A percentile compares a stretch with the other conserved stretches of the same genome.
These are phyloP conservation scores for Cyberlindnera amylophila DNA, from an alignment of 805 yeast genomes.

Conservation along the genomic window DNA sequence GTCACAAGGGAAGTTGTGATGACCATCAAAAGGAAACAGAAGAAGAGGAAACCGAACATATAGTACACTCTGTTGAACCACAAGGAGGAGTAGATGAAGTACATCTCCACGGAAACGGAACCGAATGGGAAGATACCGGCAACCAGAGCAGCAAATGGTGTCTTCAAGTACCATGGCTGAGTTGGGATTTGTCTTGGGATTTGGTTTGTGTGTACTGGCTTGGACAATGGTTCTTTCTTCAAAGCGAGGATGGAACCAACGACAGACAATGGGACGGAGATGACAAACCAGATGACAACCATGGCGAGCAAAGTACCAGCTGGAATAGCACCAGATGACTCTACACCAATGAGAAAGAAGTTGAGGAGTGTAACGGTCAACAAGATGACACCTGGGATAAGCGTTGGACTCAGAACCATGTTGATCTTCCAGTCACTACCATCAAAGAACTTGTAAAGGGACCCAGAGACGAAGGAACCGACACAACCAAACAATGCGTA, in stretches of 20 bases:
- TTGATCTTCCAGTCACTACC: conserved; percentile 91
- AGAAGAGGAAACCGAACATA: conserved; percentile 95
- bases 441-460: conserved; percentile 81
- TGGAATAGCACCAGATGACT: conserved; percentile 94
- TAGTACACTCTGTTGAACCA: conserved; percentile 94
- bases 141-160: conserved; percentile 61
- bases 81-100: conserved; percentile 82
- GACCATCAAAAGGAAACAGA: conserved; percentile 80
- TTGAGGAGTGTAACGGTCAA: conserved; percentile 64
- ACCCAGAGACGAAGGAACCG: conserved; percentile 86
- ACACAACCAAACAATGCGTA: conserved; percentile 77
- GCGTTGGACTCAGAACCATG: conserved; percentile 72
- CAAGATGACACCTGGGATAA: conserved; percentile 82
- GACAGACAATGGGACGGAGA: conserved; percentile 81
- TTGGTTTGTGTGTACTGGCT: conserved; percentile 90
- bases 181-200: conserved; percentile 94
- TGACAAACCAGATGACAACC: conserved; percentile 75
- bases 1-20: conserved; percentile 80
- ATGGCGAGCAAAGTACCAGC: conserved; percentile 83
- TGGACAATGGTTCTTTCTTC: conserved; percentile 50
- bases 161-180: conserved; percentile 79
- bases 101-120: conserved; percentile 90
- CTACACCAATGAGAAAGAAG: conserved; percentile 70
- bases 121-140: conserved; percentile 95
- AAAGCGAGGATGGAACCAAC: conserved; percentile 80